Evolutionary conservation across 1,139 yeast species (phyloP), one percentile per base, ranked within the genome.

Genomic region (Pichia sp.): DNA sequence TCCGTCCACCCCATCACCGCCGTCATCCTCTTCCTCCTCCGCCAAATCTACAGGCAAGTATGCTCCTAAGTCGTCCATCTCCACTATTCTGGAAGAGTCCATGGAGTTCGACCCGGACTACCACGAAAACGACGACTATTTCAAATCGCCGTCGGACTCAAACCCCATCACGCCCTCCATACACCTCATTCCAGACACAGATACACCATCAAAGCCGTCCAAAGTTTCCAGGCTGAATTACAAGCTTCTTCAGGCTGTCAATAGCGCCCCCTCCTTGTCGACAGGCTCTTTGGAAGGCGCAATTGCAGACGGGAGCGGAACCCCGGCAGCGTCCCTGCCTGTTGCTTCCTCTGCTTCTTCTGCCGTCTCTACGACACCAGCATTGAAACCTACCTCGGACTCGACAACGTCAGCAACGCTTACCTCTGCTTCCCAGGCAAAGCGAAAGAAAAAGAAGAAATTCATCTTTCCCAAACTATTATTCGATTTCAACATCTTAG

Each of bases 71-170:
- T 49, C 49, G 16, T 36, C 50, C 7, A 64, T 66, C 42, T 54
- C 68, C 8, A 65, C 71, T 2, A 67, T 66, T 15, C 56, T 62
- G 5, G 71, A 67, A 50, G 69, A 71, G 45, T 72, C 72, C 54
- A 75, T 79, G 23, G 81, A 77, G 58, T 66, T 76, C 49, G 70
- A 68, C 8, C 55, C 64, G 1, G 64, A 64, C 43, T 61, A 61
- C 42, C 50, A 54, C 16, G 47, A 47, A 43, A 49, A 61, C 44
- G 70, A 68, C 40, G 81, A 80, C 62, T 69, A 71, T 54, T 72
- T 83, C 60, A 83, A 82, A 65, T 81, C 86, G 0, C 87, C 88
- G 45, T 75, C 84, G 0, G 65, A 63, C 8, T 52, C 59, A 36
- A 48, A 56, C 5, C 53, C 63, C 36, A 42, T 53, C 15, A 23